Percentiles rank a stretch among this genome's conserved stretches.
Evolutionary conservation across 345 rosid species (phyloP).

Genomic region (Citrus cavaleriei): DNA sequence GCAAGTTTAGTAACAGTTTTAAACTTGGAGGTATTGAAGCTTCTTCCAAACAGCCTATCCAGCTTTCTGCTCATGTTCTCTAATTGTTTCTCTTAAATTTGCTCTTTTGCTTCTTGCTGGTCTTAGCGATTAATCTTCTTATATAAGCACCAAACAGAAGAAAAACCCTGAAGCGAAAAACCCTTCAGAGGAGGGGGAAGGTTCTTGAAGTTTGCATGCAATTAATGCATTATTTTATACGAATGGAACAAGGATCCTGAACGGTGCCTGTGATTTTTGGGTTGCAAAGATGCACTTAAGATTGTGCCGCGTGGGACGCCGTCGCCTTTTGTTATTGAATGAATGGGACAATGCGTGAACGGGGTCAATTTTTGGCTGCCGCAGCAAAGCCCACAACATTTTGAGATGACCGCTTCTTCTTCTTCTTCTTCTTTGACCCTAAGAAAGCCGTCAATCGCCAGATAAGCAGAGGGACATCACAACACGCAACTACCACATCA

Average conservation of each 20-base stretch:
- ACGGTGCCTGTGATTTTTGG: background rate
- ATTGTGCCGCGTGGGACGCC: background rate
- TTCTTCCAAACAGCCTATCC: constrained; percentile 35
- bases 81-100: background rate
- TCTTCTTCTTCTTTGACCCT: background rate
- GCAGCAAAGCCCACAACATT: background rate
- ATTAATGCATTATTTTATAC: background rate
- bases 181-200: background rate
- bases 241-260: background rate
- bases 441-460: background rate
- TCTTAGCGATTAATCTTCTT: background rate
- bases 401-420: background rate
- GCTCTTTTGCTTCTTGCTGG: background rate
- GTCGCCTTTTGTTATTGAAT: background rate
- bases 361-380: background rate
- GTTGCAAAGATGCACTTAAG: background rate
- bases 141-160: background rate
- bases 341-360: background rate
- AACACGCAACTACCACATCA: background rate
- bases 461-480: background rate
- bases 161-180: background rate
- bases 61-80: constrained; percentile 21
- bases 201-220: background rate
- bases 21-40: constrained; percentile 34
- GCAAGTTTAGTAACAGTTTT: constrained; percentile 38